Percentiles rank a stretch among this genome's conserved stretches.
Conservation (phyloP, 768 basidiomycete species). For the Lactifluus hygrophoroides region DNA sequence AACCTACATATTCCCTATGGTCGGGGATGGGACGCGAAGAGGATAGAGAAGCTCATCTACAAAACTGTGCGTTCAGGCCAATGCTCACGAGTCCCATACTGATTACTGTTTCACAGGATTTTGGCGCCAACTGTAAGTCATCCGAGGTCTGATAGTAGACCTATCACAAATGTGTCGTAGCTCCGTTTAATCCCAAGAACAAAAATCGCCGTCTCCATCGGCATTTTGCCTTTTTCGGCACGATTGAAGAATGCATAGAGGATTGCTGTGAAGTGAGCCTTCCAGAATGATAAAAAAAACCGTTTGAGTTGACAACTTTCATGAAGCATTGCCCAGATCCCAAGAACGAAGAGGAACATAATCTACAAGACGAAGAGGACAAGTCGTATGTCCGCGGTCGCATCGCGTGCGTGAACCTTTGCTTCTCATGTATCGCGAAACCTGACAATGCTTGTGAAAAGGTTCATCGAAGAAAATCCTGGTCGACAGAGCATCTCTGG, state of each 20-base stretch:
- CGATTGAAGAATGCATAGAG: conserved; percentile 45
- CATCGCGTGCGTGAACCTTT: background rate
- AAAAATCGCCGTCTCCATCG: conserved; percentile 51
- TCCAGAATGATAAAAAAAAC: background rate
- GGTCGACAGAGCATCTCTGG: conserved; percentile 54
- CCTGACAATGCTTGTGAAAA: conserved; percentile 18
- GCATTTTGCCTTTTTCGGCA: conserved; percentile 57
- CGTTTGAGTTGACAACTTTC: background rate
- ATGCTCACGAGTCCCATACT: conserved; percentile 7
- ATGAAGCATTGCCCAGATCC: conserved; percentile 47
- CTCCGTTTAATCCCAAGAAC: conserved; percentile 57
- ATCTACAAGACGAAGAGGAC: conserved; percentile 45
- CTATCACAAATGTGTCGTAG: conserved; percentile 24
- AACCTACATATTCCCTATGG: conserved; percentile 54
- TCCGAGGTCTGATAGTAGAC: conserved; percentile 4
- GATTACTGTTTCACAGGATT: conserved; percentile 32
- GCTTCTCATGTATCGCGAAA: background rate
- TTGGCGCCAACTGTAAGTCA: conserved; percentile 44
- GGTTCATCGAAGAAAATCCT: conserved; percentile 53
- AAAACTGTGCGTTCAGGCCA: conserved; percentile 36
- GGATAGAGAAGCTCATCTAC: conserved; percentile 49
- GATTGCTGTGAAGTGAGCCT: conserved; percentile 51
- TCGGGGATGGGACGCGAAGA: conserved; percentile 46
- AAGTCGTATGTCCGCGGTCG: conserved; percentile 41
- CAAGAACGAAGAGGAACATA: conserved; percentile 45